Evolutionary conservation across 768 basidiomycete genomes (phyloP).

Genomic region (Mycena chlorophos): DNA sequence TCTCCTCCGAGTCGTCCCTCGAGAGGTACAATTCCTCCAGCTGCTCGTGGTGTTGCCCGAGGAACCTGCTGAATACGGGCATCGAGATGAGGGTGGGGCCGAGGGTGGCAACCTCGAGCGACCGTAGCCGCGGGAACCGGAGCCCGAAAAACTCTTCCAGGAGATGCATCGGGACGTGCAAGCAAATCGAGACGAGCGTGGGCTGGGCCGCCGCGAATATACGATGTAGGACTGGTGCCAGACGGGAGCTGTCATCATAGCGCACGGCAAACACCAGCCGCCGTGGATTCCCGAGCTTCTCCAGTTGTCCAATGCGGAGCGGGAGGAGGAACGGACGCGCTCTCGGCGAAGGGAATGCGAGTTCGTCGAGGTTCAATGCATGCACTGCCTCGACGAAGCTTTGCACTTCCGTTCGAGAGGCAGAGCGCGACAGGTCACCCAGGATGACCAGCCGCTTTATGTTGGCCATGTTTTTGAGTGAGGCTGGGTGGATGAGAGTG

Average conservation of each 20-base stretch:
- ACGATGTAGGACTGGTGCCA: neutral
- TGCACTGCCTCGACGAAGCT: slow-evolving; percentile 12
- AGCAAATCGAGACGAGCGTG: slow-evolving; percentile 12
- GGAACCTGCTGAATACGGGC: slow-evolving; percentile 7
- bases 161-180: neutral
- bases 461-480: slow-evolving; percentile 10
- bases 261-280: slow-evolving; percentile 1
- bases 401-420: neutral
- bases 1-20: no score
- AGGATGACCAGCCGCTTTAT: slow-evolving; percentile 13
- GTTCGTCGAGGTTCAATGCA: slow-evolving; percentile 9
- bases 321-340: slow-evolving; percentile 8
- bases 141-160: slow-evolving; percentile 6
- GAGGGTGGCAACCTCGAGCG: neutral
- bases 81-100: neutral
- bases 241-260: slow-evolving; percentile 1
- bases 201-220: slow-evolving; percentile 10
- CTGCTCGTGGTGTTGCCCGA: slow-evolving; percentile 7
- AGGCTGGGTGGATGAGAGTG: slow-evolving; percentile 1
- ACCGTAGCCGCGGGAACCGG: slow-evolving; percentile 10
- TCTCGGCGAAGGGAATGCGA: slow-evolving; percentile 4
- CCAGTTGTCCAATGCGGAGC: neutral
- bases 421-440: slow-evolving; percentile 10
- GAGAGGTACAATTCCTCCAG: slow-evolving; percentile 11
- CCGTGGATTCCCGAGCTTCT: slow-evolving; percentile 10